Conservation (phyloP, 2,329 filamentous ascomycete genomes). For the Pseudogymnoascus sp. region DNA sequence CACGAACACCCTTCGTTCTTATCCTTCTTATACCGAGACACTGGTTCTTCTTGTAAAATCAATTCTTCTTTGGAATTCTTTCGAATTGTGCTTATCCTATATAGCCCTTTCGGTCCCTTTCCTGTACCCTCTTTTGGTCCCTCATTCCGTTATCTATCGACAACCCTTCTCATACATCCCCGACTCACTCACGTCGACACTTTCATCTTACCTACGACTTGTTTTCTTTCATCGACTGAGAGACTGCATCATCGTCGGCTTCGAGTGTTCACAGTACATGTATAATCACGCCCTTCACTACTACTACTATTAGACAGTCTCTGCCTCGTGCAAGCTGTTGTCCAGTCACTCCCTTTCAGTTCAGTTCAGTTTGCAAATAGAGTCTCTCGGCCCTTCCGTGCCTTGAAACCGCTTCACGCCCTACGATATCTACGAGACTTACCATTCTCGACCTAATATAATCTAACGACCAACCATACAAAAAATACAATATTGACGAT, state of each 20-base stretch:
- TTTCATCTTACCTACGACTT: slow-evolving; percentile 23
- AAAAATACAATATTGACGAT: slow-evolving; percentile 10
- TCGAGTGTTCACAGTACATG: slow-evolving; percentile 20
- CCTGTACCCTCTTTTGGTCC: slow-evolving; percentile 28
- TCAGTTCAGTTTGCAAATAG: neutral
- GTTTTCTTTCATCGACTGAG: slow-evolving; percentile 28
- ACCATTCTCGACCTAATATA: slow-evolving; percentile 3
- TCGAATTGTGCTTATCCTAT: slow-evolving; percentile 26
- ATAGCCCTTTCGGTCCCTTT: slow-evolving; percentile 25
- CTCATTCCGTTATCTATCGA: slow-evolving; percentile 23
- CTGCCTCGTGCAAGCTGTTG: slow-evolving; percentile 24
- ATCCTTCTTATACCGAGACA: slow-evolving; percentile 26
- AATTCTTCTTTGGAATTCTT: slow-evolving; percentile 26
- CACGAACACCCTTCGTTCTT: neutral
- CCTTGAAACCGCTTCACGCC: slow-evolving; percentile 10
- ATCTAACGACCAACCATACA: neutral
- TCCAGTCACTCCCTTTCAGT: slow-evolving; percentile 29
- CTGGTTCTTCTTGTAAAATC: slow-evolving; percentile 25
- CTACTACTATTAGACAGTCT: slow-evolving; percentile 26
- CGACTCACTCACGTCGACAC: slow-evolving; percentile 14
- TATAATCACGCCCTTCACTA: slow-evolving; percentile 26
- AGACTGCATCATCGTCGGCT: neutral
- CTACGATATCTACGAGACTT: neutral
- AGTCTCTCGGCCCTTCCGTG: slow-evolving; percentile 14
- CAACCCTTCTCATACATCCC: slow-evolving; percentile 24